phyloP scores from a whole-genome alignment of 2,329 filamentous ascomycete genomes.

The Pyrenochaeta sp. region DNA sequence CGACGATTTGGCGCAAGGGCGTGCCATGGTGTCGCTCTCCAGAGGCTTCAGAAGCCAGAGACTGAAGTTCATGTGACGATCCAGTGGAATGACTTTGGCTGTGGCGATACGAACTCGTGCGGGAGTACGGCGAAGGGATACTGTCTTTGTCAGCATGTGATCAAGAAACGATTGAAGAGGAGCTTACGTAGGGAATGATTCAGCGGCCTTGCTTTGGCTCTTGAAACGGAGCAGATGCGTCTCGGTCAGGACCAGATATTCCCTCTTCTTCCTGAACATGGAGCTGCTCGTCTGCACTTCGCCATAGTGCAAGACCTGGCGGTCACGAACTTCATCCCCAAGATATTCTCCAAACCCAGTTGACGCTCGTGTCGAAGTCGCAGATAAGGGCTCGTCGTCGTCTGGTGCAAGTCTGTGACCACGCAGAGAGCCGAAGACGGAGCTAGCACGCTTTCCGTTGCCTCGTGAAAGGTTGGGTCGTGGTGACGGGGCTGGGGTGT shows the following conservation, averaged over 20 bases:
- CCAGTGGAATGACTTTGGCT: conserved; percentile 65
- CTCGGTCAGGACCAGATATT: conserved; percentile 75
- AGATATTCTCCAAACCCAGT: conserved; percentile 48
- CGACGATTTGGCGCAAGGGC: conserved; percentile 70
- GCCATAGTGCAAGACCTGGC: conserved; percentile 68
- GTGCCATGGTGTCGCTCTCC: conserved; percentile 65
- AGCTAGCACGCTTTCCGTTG: conserved; percentile 46
- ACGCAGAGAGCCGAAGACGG: conserved; percentile 66
- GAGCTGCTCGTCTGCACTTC: conserved; percentile 74
- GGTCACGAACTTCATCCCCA: conserved; percentile 47
- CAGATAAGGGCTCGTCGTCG: conserved; percentile 58
- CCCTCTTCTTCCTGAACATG: conserved; percentile 75
- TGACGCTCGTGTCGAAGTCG: conserved; percentile 58
- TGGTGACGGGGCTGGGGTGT: conserved; percentile 18
- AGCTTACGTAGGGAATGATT: conserved; percentile 61
- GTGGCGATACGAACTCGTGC: conserved; percentile 59
- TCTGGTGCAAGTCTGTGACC: conserved; percentile 61
- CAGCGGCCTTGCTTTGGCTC: conserved; percentile 69
- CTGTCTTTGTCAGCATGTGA: conserved; percentile 24
- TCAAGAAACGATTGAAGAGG: neutral
- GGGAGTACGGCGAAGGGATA: conserved; percentile 44
- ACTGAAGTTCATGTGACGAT: conserved; percentile 68
- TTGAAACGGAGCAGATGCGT: conserved; percentile 73
- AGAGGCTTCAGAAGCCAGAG: conserved; percentile 56
- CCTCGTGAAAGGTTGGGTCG: conserved; percentile 28